Base-by-base conservation (phyloP, 2,329 filamentous ascomycete species). In the Diaporthe longicolla region DNA sequence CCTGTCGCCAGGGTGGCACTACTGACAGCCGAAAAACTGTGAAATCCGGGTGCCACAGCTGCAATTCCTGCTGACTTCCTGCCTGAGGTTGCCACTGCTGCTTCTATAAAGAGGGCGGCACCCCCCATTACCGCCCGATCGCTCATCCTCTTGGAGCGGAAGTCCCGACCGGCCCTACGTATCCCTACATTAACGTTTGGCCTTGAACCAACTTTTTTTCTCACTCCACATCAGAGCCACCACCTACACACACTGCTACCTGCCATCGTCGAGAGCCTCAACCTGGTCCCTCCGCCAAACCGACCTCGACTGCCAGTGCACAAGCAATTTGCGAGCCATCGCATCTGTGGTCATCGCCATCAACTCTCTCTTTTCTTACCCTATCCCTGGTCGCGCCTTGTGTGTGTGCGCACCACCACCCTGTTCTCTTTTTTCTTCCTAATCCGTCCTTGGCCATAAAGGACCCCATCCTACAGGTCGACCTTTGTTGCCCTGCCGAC, bases 91-190 rank as follows among this genome's bases (percentile, higher is more conserved):
- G 79, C 80, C 78, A 77, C 76, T 57, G 72, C 55, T 63, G 43
- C 57, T 55, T 73, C 68, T 70, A 69, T 71, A 71, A 73, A 73
- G 66, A 70, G 68, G 55, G n/a, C 65, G 57, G 58, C 66, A 68
- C 87, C 88, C 88, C 83, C 87, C 88, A 85, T 83, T 85, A 71
- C 83, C 85, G 80, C 82, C 81, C 82, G 82, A 85, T 86, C 85
- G 81, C 82, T 84, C 81, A 81, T 81, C 80, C 48, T 54, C 86
- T 83, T 85, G 84, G 87, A 85, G 86, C 84, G 86, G 87, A 89
- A 88, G 84, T 86, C 83, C 85, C 86, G 87, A 89, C 86, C 85
- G 85, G 86, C 87, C 86, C 81, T 87, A 85, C 85, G 86, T 86
- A 87, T 82, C 77, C 78, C 82, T 81, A 84, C 83, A 82, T 82